Percentiles rank a stretch among this genome's conserved stretches.
These are phyloP conservation scores for Ottelia alismoides DNA, from an alignment of 106 monocot genomes.

Conservation along the genomic window DNA sequence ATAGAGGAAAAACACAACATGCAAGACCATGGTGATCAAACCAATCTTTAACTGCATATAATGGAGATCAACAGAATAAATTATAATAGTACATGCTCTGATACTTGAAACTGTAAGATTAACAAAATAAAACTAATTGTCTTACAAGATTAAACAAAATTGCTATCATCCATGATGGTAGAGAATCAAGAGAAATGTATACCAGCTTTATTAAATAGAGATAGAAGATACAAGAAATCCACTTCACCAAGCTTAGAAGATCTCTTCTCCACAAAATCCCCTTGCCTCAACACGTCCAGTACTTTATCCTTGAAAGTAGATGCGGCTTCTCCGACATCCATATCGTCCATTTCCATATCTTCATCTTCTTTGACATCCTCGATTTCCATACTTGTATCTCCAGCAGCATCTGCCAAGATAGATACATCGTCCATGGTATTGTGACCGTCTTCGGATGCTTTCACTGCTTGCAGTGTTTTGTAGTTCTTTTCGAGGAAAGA, in stretches of 20 bases:
- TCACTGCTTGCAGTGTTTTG: slow-evolving; percentile 60
- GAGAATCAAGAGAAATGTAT: slow-evolving; percentile 91
- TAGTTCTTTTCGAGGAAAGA: slow-evolving; percentile 87
- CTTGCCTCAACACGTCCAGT: slow-evolving; percentile 52
- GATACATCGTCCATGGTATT: slow-evolving; percentile 25
- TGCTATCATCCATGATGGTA: too few species aligned
- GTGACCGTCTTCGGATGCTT: slow-evolving; percentile 28
- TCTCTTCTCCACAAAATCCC: slow-evolving; percentile 87
- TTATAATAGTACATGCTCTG: too few species aligned
- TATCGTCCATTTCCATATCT: slow-evolving; percentile 45
- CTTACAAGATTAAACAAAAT: too few species aligned
- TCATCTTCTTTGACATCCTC: slow-evolving; percentile 46
- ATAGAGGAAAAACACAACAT: too few species aligned
- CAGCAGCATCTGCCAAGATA: slow-evolving; percentile 49
- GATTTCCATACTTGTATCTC: slow-evolving; percentile 35
- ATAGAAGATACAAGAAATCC: slow-evolving; percentile 88
- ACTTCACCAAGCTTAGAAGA: slow-evolving; percentile 77
- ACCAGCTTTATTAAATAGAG: slow-evolving; percentile 72
- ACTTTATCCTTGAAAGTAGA: slow-evolving; percentile 66
- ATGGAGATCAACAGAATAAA: too few species aligned
- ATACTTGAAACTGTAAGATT: not conserved
- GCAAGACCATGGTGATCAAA: too few species aligned
- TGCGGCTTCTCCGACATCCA: slow-evolving; percentile 8
- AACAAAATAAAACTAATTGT: too few species aligned
- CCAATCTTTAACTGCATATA: too few species aligned